Conservation (phyloP, 345 rosid genomes). For the Lepidium sativum region DNA sequence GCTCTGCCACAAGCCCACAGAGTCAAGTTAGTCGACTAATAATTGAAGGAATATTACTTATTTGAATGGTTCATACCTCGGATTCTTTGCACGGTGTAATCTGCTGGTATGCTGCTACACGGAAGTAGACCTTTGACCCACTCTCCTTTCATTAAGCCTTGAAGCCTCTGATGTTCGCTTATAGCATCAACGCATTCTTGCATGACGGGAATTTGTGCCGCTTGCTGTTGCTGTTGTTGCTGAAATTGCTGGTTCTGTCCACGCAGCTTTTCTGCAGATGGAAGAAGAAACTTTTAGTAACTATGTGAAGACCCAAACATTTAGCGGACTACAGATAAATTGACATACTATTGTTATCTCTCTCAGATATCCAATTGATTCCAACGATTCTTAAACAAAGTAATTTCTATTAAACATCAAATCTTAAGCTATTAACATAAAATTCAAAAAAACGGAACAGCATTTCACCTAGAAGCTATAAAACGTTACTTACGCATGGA, state of each 20-base stretch:
- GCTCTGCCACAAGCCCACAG: conserved; percentile 41
- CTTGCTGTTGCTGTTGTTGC: conserved; percentile 52
- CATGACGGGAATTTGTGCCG: conserved; percentile 55
- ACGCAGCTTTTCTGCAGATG: conserved; percentile 49
- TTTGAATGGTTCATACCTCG: conserved; percentile 37
- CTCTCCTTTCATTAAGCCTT: conserved; percentile 80
- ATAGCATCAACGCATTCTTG: conserved; percentile 84
- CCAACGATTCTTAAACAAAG: neutral
- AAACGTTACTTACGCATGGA: conserved; percentile 42
- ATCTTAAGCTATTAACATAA: neutral
- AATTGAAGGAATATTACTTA: neutral
- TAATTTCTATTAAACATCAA: neutral
- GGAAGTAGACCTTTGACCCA: conserved; percentile 89
- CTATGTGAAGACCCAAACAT: neutral
- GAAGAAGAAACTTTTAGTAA: conserved; percentile 8
- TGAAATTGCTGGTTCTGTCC: conserved; percentile 31
- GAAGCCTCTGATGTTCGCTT: conserved; percentile 91
- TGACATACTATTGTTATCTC: neutral
- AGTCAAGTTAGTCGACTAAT: neutral
- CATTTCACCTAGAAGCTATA: neutral
- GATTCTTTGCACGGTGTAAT: conserved; percentile 67
- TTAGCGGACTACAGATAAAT: neutral
- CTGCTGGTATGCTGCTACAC: conserved; percentile 61
- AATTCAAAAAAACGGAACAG: neutral
- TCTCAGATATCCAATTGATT: neutral